Evolutionary conservation across 2,329 filamentous ascomycete species (phyloP).

Genomic region (Monosporascus sp.): DNA sequence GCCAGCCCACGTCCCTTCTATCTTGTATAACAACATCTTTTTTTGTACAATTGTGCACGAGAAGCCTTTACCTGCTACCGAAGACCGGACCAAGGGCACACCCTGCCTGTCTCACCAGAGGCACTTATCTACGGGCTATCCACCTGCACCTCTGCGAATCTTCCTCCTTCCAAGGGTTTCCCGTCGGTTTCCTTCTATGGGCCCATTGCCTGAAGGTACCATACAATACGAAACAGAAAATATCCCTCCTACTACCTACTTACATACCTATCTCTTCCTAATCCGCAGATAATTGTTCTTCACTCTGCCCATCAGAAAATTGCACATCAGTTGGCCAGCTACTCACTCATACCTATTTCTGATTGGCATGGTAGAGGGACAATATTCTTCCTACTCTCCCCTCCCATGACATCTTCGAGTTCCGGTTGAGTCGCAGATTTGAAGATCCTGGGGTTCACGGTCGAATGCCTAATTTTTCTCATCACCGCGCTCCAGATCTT

Average conservation of each 20-base stretch:
- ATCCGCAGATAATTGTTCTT: too few species aligned
- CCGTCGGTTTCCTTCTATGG: not conserved
- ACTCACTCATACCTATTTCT: not conserved
- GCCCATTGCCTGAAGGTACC: too few species aligned
- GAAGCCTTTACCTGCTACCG: not conserved
- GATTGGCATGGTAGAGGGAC: not conserved
- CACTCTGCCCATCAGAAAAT: too few species aligned
- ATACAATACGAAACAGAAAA: too few species aligned
- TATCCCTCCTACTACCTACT: too few species aligned
- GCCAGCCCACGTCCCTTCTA: too few species aligned
- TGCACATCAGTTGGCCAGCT: too few species aligned
- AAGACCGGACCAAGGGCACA: too few species aligned
- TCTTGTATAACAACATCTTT: too few species aligned
- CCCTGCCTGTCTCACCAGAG: too few species aligned
- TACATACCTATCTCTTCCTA: too few species aligned
- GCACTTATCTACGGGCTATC: not conserved
- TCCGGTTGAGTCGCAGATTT: slow-evolving; percentile 22
- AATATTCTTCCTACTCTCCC: not conserved
- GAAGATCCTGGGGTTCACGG: slow-evolving; percentile 12
- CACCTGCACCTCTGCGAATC: not conserved
- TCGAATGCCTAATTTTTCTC: slow-evolving; percentile 14
- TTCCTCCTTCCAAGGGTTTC: not conserved
- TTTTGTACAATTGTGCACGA: too few species aligned
- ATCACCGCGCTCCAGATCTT: slow-evolving; percentile 15
- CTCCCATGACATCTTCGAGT: slow-evolving; percentile 19